phyloP scores from a whole-genome alignment of 441 rosid species.

The Jatropha multifida region DNA sequence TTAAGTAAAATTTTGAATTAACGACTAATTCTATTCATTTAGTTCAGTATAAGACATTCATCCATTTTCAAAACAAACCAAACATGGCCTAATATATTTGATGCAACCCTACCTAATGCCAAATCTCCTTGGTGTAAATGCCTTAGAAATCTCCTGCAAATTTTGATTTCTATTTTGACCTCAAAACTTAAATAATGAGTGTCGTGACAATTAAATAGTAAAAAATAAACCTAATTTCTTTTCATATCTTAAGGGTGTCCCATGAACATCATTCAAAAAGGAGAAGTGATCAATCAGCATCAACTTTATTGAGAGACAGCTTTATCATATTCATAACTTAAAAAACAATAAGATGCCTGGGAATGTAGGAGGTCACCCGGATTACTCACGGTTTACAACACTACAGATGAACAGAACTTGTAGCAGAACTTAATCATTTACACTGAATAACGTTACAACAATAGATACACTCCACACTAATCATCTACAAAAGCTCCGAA shows the following conservation, averaged over 20 bases:
- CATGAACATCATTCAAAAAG: conserved; percentile 1
- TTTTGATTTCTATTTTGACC: neutral
- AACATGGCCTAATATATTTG: too few relatives aligned
- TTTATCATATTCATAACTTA: conserved; percentile 9
- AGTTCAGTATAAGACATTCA: too few relatives aligned
- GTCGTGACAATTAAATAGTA: neutral
- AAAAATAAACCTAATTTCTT: neutral
- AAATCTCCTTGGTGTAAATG: neutral
- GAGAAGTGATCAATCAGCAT: conserved; percentile 9
- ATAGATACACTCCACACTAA: neutral
- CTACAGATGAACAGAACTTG: conserved; percentile 4
- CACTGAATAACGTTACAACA: conserved; percentile 20
- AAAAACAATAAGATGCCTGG: neutral
- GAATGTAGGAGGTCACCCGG: neutral
- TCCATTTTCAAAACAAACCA: too few relatives aligned
- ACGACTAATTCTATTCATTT: too few relatives aligned
- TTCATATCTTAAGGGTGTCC: neutral
- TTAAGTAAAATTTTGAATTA: too few relatives aligned
- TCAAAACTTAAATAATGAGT: neutral
- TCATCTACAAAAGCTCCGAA: conserved; percentile 14
- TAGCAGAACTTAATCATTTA: conserved; percentile 15
- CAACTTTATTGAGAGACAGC: neutral
- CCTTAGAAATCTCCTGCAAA: neutral
- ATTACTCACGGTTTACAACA: conserved; percentile 3
- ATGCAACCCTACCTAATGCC: too few relatives aligned